A percentile compares a stretch with the other conserved stretches of the same genome.
Evolutionary conservation across 495 filamentous ascomycete genomes (phyloP).

Genomic region (Lentithecium fluviatile): DNA sequence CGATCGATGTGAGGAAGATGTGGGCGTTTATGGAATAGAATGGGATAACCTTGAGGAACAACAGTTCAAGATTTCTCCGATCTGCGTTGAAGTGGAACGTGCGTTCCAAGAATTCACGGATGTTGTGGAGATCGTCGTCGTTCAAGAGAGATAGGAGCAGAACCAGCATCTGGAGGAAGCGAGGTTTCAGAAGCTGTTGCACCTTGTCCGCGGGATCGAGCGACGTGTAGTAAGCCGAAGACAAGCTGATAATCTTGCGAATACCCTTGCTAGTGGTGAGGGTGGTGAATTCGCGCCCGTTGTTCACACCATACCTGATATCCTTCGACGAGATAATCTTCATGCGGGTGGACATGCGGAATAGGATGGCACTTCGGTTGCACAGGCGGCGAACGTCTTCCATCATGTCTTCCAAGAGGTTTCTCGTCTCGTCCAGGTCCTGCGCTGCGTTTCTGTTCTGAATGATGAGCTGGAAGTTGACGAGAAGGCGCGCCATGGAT

Average conservation of each 20-base stretch:
- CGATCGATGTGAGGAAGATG: constrained; percentile 41
- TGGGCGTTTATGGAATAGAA: constrained; percentile 43
- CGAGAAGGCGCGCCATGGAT: constrained; percentile 38
- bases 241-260: constrained; percentile 40
- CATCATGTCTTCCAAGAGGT: constrained; percentile 43
- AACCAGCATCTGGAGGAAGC: constrained; percentile 46
- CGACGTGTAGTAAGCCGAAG: constrained; percentile 43
- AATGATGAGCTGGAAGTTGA: constrained; percentile 37
- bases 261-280: constrained; percentile 45
- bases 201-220: constrained; percentile 36
- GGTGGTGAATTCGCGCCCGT: constrained; percentile 40
- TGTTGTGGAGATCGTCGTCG: constrained; percentile 38
- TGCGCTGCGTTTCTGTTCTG: constrained; percentile 37
- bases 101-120: constrained; percentile 40
- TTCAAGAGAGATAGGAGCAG: constrained; percentile 43
- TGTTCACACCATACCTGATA: constrained; percentile 43
- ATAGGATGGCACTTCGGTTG: constrained; percentile 41
- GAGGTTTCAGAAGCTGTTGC: constrained; percentile 40
- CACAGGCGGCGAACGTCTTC: constrained; percentile 44
- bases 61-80: constrained; percentile 38
- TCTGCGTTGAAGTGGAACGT: constrained; percentile 41
- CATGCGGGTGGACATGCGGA: constrained; percentile 42
- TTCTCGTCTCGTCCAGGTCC: constrained; percentile 37
- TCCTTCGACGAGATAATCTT: constrained; percentile 42
- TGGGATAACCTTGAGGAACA: constrained; percentile 41